A percentile compares a stretch with the other conserved stretches of the same genome.
Evolutionary conservation across 345 rosid genomes (phyloP).

Genomic region (Capsella bursapastoris): DNA sequence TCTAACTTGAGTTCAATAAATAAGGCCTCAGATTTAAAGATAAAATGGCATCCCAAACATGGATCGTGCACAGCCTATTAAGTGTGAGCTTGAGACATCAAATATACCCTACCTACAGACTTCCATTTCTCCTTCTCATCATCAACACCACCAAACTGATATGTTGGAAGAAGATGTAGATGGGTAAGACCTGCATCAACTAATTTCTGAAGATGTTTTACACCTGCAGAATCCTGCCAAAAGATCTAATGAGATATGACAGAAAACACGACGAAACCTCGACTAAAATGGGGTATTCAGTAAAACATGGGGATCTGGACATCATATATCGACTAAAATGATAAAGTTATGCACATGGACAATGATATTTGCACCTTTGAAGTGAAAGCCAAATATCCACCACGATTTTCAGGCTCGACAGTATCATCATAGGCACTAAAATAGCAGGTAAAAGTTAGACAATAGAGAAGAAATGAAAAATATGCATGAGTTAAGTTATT

Average conservation of each 20-base stretch:
- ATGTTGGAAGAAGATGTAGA: slow-evolving; percentile 85
- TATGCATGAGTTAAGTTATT: slow-evolving; percentile 13
- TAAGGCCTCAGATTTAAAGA: neutral
- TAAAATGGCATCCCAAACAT: neutral
- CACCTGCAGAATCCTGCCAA: slow-evolving; percentile 80
- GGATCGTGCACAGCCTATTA: slow-evolving; percentile 2
- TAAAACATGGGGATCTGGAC: slow-evolving; percentile 7
- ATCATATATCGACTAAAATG: slow-evolving; percentile 2
- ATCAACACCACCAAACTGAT: slow-evolving; percentile 86
- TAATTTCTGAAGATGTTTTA: slow-evolving; percentile 76
- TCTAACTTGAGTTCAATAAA: slow-evolving; percentile 21
- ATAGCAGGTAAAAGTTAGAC: slow-evolving; percentile 34
- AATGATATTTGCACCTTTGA: slow-evolving; percentile 57
- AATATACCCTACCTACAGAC: slow-evolving; percentile 61
- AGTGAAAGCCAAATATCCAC: slow-evolving; percentile 90
- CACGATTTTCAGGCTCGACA: slow-evolving; percentile 62
- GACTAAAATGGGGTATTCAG: slow-evolving; percentile 1
- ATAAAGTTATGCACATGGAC: slow-evolving; percentile 22
- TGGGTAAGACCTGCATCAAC: slow-evolving; percentile 90
- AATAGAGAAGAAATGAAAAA: slow-evolving; percentile 33
- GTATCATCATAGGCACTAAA: slow-evolving; percentile 71
- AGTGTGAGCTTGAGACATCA: slow-evolving; percentile 28
- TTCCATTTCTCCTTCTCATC: slow-evolving; percentile 89
- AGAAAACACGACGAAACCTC: slow-evolving; percentile 1
- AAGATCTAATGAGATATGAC: slow-evolving; percentile 28